A percentile compares a stretch with the other conserved stretches of the same genome.
These are phyloP conservation scores for Boletus pseudopeckii DNA, from an alignment of 768 basidiomycete species.

Conservation along the genomic window DNA sequence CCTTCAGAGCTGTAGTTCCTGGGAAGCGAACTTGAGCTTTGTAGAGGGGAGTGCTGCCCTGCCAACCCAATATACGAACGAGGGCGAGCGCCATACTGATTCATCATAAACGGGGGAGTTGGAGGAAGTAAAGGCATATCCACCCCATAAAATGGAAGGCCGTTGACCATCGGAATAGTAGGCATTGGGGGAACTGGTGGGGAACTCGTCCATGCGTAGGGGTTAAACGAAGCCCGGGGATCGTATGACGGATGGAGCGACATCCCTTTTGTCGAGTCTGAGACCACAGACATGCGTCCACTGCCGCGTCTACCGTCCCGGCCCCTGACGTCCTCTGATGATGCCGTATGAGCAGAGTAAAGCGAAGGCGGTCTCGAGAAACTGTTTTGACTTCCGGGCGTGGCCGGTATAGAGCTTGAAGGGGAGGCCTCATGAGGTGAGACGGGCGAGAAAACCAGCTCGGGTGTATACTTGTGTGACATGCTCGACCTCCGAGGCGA, in stretches of 20 bases:
- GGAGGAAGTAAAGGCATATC: constrained; percentile 73
- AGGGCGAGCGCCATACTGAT: constrained; percentile 46
- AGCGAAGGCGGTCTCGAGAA: constrained; percentile 54
- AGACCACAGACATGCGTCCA: constrained; percentile 42
- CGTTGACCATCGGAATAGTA: constrained; percentile 29
- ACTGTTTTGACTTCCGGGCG: constrained; percentile 35
- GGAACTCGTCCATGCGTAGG: constrained; percentile 27
- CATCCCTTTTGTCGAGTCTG: constrained; percentile 32
- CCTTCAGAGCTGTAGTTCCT: constrained; percentile 28
- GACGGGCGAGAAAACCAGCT: constrained; percentile 37
- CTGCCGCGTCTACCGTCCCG: constrained; percentile 35
- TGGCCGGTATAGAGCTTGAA: constrained; percentile 44
- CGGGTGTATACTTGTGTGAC: constrained; percentile 46
- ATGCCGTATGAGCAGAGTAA: constrained; percentile 51
- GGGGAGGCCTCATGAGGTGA: constrained; percentile 45
- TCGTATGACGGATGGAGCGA: constrained; percentile 27
- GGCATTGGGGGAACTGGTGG: constrained; percentile 36
- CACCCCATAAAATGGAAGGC: constrained; percentile 45
- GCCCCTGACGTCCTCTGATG: constrained; percentile 54
- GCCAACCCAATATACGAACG: constrained; percentile 30
- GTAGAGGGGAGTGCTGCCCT: constrained; percentile 30
- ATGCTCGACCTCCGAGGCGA: constrained; percentile 26
- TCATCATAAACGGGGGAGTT: constrained; percentile 73
- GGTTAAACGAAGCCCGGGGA: constrained; percentile 23
- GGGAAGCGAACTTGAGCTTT: constrained; percentile 17